Conservation (phyloP, 2,329 filamentous ascomycete genomes). For the Aspergillus uvarum region DNA sequence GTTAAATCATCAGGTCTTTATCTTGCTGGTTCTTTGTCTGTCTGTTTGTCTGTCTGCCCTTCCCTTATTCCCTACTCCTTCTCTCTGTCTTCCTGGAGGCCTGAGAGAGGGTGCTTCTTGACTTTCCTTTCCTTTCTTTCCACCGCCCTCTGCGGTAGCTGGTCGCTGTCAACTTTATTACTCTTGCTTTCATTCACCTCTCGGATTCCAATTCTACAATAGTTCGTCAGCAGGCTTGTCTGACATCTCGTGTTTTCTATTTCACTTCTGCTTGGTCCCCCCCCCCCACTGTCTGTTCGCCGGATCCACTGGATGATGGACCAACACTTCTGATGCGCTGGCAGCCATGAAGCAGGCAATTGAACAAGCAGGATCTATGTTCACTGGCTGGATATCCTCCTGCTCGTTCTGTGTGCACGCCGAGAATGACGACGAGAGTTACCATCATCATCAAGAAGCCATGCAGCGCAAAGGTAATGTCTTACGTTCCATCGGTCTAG, state of each 20-base stretch:
- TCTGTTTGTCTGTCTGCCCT: neutral
- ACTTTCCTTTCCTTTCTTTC: neutral
- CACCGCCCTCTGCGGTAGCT: neutral
- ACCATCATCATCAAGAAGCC: slow-evolving; percentile 24
- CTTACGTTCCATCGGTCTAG: neutral
- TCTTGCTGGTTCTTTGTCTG: neutral
- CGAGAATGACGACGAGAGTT: slow-evolving; percentile 24
- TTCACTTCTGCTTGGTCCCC: neutral
- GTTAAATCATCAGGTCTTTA: neutral
- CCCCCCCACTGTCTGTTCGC: slow-evolving; percentile 1
- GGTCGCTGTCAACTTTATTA: neutral
- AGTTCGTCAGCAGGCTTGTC: neutral
- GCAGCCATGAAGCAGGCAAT: slow-evolving; percentile 38
- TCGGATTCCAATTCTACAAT: too few relatives aligned
- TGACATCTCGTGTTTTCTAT: neutral
- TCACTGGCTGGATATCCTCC: slow-evolving; percentile 42
- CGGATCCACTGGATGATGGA: slow-evolving; percentile 24
- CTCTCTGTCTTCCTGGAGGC: slow-evolving; percentile 2
- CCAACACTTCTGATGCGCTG: slow-evolving; percentile 29
- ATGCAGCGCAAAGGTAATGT: slow-evolving; percentile 23
- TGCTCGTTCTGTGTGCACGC: slow-evolving; percentile 37
- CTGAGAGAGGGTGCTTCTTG: neutral
- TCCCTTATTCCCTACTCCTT: neutral
- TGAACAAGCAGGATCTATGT: slow-evolving; percentile 41
- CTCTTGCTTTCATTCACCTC: too few relatives aligned